Base-by-base conservation (phyloP, 2,329 filamentous ascomycete genomes). In the Hirsutella thompsonii region DNA sequence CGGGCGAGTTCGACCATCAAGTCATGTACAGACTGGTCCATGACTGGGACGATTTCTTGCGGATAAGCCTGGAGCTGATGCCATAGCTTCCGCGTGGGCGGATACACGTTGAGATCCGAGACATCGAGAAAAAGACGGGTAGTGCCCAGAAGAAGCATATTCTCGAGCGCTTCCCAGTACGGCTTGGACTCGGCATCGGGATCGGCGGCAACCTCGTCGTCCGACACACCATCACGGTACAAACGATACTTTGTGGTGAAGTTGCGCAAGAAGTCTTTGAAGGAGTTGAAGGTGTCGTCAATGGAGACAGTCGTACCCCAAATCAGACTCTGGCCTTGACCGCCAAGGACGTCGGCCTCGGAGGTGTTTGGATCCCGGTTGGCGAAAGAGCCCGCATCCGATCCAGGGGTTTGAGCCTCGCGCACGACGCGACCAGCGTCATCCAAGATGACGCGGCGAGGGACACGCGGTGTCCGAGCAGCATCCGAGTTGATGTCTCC, bases 261-360 rank as follows among this genome's bases (percentile, higher is more conserved):
- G 58, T 94, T 93, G 56, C 80, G 78, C 21, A 98, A 68, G 55
- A 98, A 98, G 48, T 92, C 88, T 55, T 92, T 90, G 69, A 95
- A 94, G 0, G 81, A 72, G 39, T 79, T 76, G 60, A 93, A 84
- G 0, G 87, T 88, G 58, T 96, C 89, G 45, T 86, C 79, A 40
- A 98, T 83, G 5, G 90, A 94, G 38, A 98, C 85, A 32, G 94
- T 96, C 35, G 92, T 98, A 59, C 92, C 92, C 92, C 92, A 98
- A 48, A 98, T 90, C 43, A 93, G 77, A 50, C 83, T 79, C 42
- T 82, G 81, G 32, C 84, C 85, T 44, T 77, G 77, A 2, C 89
- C 92, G 32, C 88, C 90, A 33, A 95, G 75, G 1, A 73, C 76
- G 55, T 95, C 84, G 1, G 92, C 92, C 59, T 98, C 92, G 2